Evolutionary conservation across 2,329 filamentous ascomycete species (phyloP).

Genomic region (Elsinoe australis): DNA sequence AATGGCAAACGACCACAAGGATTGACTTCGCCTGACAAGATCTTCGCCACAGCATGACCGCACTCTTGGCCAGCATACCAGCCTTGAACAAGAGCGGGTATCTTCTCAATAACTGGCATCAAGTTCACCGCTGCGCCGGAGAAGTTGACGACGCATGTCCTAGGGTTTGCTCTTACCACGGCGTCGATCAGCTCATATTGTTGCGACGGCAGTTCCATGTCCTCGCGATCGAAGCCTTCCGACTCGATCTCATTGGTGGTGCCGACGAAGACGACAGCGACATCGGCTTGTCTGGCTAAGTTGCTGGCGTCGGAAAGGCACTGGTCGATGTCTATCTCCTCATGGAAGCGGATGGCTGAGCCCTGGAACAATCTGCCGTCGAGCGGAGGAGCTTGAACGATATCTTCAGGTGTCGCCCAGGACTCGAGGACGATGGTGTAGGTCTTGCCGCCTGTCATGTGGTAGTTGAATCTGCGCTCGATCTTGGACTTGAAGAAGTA

Average conservation of each 20-base stretch:
- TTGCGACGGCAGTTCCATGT: slow-evolving; percentile 48
- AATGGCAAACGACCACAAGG: slow-evolving; percentile 72
- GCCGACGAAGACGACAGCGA: slow-evolving; percentile 63
- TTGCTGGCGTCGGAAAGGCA: slow-evolving; percentile 47
- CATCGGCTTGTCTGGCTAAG: slow-evolving; percentile 55
- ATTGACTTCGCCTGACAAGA: slow-evolving; percentile 68
- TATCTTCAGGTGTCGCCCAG: neutral
- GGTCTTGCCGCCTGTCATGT: neutral
- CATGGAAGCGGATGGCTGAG: neutral
- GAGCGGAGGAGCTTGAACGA: neutral
- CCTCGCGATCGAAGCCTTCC: slow-evolving; percentile 55
- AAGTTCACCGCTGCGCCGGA: slow-evolving; percentile 62
- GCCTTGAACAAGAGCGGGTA: slow-evolving; percentile 19
- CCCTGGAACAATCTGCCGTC: neutral
- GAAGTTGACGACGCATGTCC: slow-evolving; percentile 66
- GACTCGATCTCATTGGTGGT: slow-evolving; percentile 29
- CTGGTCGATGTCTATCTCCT: neutral
- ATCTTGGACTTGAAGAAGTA: slow-evolving; percentile 11
- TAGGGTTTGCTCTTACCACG: slow-evolving; percentile 59
- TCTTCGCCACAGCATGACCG: slow-evolving; percentile 66
- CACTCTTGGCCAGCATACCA: slow-evolving; percentile 65
- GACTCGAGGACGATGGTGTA: neutral
- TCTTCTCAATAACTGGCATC: slow-evolving; percentile 20
- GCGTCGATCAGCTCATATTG: slow-evolving; percentile 49
- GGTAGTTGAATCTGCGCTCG: neutral